phyloP scores from a whole-genome alignment of 495 filamentous ascomycete species.

The Neurospora pannonica region DNA sequence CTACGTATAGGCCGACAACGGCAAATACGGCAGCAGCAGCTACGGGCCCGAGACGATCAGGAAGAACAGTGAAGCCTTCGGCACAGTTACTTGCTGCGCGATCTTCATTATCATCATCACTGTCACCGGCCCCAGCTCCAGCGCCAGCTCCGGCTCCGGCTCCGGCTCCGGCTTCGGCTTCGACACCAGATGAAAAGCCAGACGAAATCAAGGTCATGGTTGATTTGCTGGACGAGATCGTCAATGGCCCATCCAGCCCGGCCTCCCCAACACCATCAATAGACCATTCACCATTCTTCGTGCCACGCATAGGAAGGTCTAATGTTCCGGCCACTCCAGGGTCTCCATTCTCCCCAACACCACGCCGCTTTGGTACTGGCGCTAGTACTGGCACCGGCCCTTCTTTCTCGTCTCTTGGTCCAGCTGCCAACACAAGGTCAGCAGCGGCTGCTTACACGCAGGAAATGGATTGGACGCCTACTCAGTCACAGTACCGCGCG shows the following conservation, averaged over 20 bases:
- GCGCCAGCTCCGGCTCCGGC: background rate
- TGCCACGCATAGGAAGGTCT: background rate
- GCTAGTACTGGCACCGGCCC: background rate
- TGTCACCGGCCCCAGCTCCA: background rate
- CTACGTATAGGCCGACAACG: slow-evolving; percentile 9
- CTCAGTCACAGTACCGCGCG: slow-evolving; percentile 40
- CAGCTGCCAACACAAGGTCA: background rate
- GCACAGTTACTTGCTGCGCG: background rate
- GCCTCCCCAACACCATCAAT: slow-evolving; percentile 29
- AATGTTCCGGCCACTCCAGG: background rate
- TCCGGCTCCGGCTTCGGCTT: background rate
- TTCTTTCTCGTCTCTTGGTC: background rate
- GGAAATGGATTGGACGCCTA: slow-evolving; percentile 80
- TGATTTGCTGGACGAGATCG: slow-evolving; percentile 37
- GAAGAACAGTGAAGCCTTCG: background rate
- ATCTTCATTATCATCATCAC: background rate
- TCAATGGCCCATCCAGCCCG: slow-evolving; percentile 21
- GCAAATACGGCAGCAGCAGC: background rate
- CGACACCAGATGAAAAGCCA: background rate
- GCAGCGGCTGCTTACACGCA: slow-evolving; percentile 28
- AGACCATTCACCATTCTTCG: slow-evolving; percentile 3
- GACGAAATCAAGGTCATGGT: slow-evolving; percentile 24
- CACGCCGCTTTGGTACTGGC: background rate
- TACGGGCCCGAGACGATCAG: background rate
- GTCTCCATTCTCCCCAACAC: background rate